These are phyloP conservation scores for sweet orange (Citrus sinensis) DNA, from an alignment of 345 rosid species.

Conservation along the genomic window DNA sequence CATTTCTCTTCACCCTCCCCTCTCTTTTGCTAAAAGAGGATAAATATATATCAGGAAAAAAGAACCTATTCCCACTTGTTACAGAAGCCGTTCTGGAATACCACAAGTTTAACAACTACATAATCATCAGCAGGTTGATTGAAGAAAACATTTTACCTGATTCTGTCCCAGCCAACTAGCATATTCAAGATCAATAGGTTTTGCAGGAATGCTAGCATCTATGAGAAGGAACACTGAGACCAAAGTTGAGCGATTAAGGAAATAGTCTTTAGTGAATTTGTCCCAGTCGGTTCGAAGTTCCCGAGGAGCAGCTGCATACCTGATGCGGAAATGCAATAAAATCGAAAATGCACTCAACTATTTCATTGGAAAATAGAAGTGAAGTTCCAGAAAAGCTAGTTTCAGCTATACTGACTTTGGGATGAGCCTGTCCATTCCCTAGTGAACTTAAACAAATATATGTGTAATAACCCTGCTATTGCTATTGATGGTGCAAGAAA, in stretches of 20 bases:
- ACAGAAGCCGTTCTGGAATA: neutral
- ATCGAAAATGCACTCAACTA: neutral
- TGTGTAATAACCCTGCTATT: too few relatives aligned
- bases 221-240: conserved; percentile 87
- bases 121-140: neutral
- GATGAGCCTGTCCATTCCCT: neutral
- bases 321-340: conserved; percentile 19
- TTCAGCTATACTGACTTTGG: neutral
- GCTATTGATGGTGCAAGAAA: neutral
- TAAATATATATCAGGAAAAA: neutral
- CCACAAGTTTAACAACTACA: neutral
- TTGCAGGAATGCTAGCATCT: conserved; percentile 92
- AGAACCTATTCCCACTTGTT: neutral
- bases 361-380: neutral
- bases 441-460: neutral
- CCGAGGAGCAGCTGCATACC: conserved; percentile 92
- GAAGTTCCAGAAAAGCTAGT: neutral
- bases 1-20: neutral
- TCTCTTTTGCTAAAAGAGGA: neutral
- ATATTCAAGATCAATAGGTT: conserved; percentile 86
- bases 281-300: conserved; percentile 75
- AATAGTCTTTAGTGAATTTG: conserved; percentile 85
- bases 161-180: conserved; percentile 98
- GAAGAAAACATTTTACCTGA: conserved; percentile 51
- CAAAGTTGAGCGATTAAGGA: conserved; percentile 74